Evolutionary conservation across 805 yeast genomes (phyloP), one percentile per base, ranked within the genome.

Genomic region (Hanseniaspora singularis): DNA sequence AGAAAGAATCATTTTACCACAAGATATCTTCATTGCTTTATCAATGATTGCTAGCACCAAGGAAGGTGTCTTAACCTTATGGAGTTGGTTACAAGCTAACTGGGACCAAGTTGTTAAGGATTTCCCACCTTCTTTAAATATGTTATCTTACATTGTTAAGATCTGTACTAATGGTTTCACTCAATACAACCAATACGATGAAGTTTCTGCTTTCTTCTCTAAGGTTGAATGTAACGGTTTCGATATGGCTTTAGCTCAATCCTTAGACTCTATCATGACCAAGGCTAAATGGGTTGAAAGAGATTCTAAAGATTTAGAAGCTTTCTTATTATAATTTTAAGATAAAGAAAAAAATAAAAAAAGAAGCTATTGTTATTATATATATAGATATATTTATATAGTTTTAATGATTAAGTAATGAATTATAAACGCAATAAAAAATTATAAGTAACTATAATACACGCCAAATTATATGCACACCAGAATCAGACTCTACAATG

Each of bases 401-500:
- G n/a, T n/a, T n/a, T n/a, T n/a, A n/a, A n/a, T n/a, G n/a, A n/a
- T n/a, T n/a, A 40, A 31, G 11, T 15, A 19, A 15, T n/a, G 26
- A 9, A 4, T 7, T 20, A 11, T 14, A 30, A 14, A 30, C 8
- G 14, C 8, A 6, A 30, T 9, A 30, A 30, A 30, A 9, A n/a
- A 30, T 14, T 30, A 30, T 14, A 30, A 30, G 14, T 24, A 10
- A 24, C 10, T 24, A 7, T 7, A 24, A 24, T 1, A 88, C 81
- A 61, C 98, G 73, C 64, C 81, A 81, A 57, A 92, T 78, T 52
- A 92, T 61, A 58, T 92, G 98, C 41, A 86, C 78, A 19, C 98
- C 98, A 54, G 94, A 81, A 57, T 81, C 94, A 15, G 88, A 76
- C 64, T 87, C 96, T 14, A 92, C 82, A 23, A 87, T 74, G 37